phyloP scores from a whole-genome alignment of 345 rosid species.

The Gossypioides kirkii region DNA sequence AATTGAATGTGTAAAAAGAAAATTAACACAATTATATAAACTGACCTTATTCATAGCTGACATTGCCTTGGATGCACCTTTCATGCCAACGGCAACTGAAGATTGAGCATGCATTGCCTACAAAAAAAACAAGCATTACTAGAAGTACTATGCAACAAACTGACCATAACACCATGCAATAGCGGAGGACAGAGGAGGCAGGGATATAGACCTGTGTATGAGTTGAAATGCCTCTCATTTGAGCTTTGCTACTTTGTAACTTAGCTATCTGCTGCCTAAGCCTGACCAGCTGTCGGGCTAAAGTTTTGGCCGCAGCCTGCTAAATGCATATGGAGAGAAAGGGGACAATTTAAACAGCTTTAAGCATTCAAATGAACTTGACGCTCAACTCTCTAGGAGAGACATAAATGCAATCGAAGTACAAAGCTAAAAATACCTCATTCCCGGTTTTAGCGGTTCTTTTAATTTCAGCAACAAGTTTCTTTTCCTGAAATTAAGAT shows the following conservation, averaged over 20 bases:
- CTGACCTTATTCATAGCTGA: conserved; percentile 83
- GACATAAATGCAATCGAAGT: background rate
- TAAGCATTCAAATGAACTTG: background rate
- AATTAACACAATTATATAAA: background rate
- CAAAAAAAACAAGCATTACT: conserved; percentile 16
- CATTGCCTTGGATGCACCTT: conserved; percentile 91
- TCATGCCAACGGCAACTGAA: conserved; percentile 84
- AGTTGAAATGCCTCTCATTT: conserved; percentile 95
- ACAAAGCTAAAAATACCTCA: conserved; percentile 44
- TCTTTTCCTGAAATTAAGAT: conserved; percentile 65
- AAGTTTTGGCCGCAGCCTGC: conserved; percentile 78
- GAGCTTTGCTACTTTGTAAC: conserved; percentile 94
- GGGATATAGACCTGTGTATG: conserved; percentile 68
- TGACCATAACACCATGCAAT: background rate
- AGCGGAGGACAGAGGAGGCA: background rate
- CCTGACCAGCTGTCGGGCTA: conserved; percentile 82
- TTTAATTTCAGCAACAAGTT: conserved; percentile 89
- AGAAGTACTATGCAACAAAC: conserved; percentile 12
- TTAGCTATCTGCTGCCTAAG: conserved; percentile 81
- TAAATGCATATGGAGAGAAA: background rate
- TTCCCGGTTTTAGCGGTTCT: conserved; percentile 89
- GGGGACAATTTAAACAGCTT: background rate
- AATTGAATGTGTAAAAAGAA: background rate
- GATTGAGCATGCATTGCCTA: conserved; percentile 95
- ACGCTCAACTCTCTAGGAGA: background rate